These are phyloP conservation scores for Mycena rebaudengoi DNA, from an alignment of 768 basidiomycete genomes.

Conservation along the genomic window DNA sequence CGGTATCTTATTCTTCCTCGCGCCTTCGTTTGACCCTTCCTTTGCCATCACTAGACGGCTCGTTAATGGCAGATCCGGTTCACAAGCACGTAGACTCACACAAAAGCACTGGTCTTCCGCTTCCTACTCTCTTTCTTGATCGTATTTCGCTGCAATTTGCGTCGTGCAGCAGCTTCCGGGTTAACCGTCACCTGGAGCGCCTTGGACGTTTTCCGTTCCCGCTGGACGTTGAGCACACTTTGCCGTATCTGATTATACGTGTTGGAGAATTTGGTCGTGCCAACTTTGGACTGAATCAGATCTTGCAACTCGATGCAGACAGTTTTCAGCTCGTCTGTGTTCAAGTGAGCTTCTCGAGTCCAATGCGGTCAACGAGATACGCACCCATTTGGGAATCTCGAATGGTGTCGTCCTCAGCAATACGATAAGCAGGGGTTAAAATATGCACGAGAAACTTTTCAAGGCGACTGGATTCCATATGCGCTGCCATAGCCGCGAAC, in stretches of 20 bases:
- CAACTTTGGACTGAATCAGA: slow-evolving; percentile 87
- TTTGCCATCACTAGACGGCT: slow-evolving; percentile 52
- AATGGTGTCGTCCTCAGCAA: slow-evolving; percentile 87
- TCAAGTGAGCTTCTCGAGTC: background rate
- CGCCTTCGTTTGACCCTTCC: slow-evolving; percentile 57
- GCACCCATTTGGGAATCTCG: slow-evolving; percentile 81
- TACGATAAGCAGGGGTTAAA: slow-evolving; percentile 84
- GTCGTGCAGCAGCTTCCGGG: slow-evolving; percentile 79
- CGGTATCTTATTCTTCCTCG: slow-evolving; percentile 44
- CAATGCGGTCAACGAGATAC: slow-evolving; percentile 31
- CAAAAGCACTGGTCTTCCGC: slow-evolving; percentile 68
- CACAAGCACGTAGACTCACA: slow-evolving; percentile 53
- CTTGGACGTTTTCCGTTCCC: slow-evolving; percentile 73
- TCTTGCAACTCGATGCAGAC: slow-evolving; percentile 87
- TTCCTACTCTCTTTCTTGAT: slow-evolving; percentile 90
- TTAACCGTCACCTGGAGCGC: slow-evolving; percentile 70
- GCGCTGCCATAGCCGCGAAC: slow-evolving; percentile 91
- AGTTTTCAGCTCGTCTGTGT: slow-evolving; percentile 81
- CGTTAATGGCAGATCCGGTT: background rate
- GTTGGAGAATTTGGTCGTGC: slow-evolving; percentile 82
- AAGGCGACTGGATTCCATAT: slow-evolving; percentile 66
- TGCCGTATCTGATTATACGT: slow-evolving; percentile 86
- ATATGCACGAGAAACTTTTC: slow-evolving; percentile 85
- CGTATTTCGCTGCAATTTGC: slow-evolving; percentile 74
- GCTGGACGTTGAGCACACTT: slow-evolving; percentile 66